Conservation (phyloP, 2,329 filamentous ascomycete genomes). For the Beauveria caledonica region DNA sequence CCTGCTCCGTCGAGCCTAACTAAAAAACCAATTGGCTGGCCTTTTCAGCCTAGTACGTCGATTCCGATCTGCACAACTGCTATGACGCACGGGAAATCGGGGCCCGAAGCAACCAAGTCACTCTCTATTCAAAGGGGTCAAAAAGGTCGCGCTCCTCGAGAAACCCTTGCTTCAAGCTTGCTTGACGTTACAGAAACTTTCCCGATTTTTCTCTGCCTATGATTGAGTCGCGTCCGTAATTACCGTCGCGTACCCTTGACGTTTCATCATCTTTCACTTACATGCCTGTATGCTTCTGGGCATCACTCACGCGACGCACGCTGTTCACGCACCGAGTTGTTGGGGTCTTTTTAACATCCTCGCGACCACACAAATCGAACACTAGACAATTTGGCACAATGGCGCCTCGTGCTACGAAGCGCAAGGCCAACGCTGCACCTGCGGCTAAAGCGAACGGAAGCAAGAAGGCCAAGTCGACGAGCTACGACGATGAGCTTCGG, state of each 20-base stretch:
- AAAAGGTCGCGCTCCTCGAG: background rate
- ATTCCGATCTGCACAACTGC: conserved; percentile 1
- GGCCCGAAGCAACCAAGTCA: background rate
- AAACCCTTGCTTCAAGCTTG: background rate
- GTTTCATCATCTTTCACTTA: background rate
- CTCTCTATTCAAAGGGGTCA: background rate
- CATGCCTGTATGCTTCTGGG: background rate
- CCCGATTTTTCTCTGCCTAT: background rate
- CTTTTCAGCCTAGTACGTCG: background rate
- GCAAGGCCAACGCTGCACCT: conserved; percentile 21
- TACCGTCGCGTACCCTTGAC: background rate
- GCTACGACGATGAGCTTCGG: conserved; percentile 27
- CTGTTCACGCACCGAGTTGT: background rate
- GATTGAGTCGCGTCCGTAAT: background rate
- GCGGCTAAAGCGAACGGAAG: conserved; percentile 18
- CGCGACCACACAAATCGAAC: background rate
- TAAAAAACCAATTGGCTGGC: too few relatives aligned
- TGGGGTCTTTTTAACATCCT: background rate
- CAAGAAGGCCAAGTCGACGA: conserved; percentile 27
- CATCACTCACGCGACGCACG: background rate
- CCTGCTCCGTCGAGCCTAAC: too few relatives aligned
- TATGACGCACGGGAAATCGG: conserved; percentile 11
- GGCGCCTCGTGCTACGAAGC: conserved; percentile 18
- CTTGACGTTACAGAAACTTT: background rate
- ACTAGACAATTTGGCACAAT: conserved; percentile 14